phyloP scores from a whole-genome alignment of 345 rosid species.

The Eucalyptus marginata region DNA sequence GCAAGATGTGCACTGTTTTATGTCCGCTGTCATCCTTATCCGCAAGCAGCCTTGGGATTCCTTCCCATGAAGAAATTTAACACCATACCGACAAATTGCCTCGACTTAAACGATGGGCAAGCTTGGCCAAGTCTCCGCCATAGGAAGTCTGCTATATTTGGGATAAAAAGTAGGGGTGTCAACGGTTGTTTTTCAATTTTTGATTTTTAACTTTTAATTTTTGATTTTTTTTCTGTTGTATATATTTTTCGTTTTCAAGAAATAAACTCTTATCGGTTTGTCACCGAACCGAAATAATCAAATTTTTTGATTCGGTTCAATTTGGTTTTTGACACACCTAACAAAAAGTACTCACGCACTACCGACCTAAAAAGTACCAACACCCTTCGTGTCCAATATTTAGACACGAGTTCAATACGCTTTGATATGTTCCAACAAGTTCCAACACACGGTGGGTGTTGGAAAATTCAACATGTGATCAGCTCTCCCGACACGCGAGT shows the following conservation, averaged over 20 bases:
- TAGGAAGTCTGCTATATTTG: neutral
- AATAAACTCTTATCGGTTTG: no score
- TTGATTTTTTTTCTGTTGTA: no score
- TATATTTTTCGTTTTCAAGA: no score
- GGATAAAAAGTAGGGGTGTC: neutral
- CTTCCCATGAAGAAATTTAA: neutral
- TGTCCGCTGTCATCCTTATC: neutral
- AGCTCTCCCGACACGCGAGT: fast-evolving
- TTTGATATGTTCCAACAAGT: no score
- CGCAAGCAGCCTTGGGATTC: neutral
- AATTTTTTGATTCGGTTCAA: no score
- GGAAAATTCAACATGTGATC: fast-evolving
- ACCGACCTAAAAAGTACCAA: no score
- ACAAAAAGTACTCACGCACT: neutral
- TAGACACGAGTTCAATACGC: fast-evolving
- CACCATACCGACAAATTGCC: neutral
- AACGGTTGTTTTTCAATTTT: no score
- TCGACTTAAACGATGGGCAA: neutral
- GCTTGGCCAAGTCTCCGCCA: neutral
- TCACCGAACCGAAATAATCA: no score
- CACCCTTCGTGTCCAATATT: fast-evolving
- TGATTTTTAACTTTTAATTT: no score
- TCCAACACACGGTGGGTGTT: fast-evolving
- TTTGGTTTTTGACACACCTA: no score
- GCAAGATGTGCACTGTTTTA: neutral